Conservation (phyloP, 2,329 filamentous ascomycete species). For the Xylaria sp. region DNA sequence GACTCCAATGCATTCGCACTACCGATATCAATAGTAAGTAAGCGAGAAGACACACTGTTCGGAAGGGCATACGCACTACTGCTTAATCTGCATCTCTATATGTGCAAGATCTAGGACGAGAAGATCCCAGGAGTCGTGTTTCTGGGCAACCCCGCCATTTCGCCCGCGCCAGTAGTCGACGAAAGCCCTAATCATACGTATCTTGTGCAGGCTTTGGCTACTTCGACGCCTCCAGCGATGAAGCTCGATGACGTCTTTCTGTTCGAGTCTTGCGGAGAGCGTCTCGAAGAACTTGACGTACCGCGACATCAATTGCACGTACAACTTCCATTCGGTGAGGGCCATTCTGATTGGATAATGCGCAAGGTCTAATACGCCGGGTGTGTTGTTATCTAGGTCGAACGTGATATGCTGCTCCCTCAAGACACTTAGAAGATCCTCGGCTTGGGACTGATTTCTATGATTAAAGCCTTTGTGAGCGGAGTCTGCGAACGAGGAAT, state of each 20-base stretch:
- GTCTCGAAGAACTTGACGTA: slow-evolving; percentile 1
- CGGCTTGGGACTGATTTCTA: neutral
- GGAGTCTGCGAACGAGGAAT: neutral
- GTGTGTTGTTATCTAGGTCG: neutral
- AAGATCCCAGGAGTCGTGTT: neutral
- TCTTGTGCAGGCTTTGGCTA: neutral
- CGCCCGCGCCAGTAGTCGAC: neutral
- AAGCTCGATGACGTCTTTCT: neutral
- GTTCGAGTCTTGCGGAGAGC: neutral
- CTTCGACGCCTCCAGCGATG: neutral
- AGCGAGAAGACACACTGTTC: neutral
- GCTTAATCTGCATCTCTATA: neutral
- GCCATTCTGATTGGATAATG: neutral
- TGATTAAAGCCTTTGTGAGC: neutral
- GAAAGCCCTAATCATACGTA: neutral
- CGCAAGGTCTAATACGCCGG: neutral
- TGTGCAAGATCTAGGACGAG: neutral
- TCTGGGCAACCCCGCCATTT: neutral
- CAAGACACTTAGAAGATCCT: neutral
- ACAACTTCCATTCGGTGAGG: neutral
- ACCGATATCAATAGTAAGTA: neutral
- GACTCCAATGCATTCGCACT: neutral
- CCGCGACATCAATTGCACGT: slow-evolving; percentile 1
- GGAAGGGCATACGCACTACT: neutral
- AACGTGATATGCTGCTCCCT: neutral